Percentiles rank a stretch among this genome's conserved stretches.
Conservation (phyloP, 2,329 filamentous ascomycete genomes). For the Colletotrichum scovillei region DNA sequence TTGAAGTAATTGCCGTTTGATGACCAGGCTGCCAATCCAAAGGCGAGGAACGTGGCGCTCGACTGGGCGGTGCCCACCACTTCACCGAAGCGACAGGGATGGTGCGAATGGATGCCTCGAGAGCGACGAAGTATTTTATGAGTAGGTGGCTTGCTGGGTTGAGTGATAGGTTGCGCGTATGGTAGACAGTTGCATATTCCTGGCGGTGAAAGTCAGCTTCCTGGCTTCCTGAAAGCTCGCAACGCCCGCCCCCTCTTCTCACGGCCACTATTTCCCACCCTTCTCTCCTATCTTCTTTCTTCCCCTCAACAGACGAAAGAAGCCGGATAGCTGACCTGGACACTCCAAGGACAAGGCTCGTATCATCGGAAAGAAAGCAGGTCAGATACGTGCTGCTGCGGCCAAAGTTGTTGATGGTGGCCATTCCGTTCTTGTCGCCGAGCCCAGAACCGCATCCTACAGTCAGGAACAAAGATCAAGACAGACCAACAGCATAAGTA, state of each 20-base stretch:
- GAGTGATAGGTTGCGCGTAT: constrained; percentile 19
- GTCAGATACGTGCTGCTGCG: constrained; percentile 6
- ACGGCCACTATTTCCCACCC: neutral
- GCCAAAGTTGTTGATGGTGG: constrained; percentile 8
- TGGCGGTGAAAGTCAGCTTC: constrained; percentile 15
- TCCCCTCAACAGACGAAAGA: neutral
- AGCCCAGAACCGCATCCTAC: neutral
- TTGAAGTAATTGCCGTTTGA: neutral
- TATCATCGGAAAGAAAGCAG: neutral
- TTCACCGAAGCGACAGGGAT: constrained; percentile 34
- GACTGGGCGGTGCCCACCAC: constrained; percentile 10
- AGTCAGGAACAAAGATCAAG: constrained; percentile 17
- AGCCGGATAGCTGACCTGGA: neutral
- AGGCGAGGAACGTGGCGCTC: constrained; percentile 7
- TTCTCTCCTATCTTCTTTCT: neutral
- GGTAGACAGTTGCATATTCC: neutral
- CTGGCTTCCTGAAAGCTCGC: neutral
- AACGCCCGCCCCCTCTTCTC: neutral
- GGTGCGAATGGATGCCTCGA: constrained; percentile 19
- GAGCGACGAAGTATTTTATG: neutral
- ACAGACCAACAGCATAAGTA: neutral
- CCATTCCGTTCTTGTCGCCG: neutral
- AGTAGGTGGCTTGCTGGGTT: constrained; percentile 21
- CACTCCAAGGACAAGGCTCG: neutral
- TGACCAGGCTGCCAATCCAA: constrained; percentile 27